A percentile compares a stretch with the other conserved stretches of the same genome.
phyloP scores from a whole-genome alignment of 208 protist genomes.

The Leishmania arabica region DNA sequence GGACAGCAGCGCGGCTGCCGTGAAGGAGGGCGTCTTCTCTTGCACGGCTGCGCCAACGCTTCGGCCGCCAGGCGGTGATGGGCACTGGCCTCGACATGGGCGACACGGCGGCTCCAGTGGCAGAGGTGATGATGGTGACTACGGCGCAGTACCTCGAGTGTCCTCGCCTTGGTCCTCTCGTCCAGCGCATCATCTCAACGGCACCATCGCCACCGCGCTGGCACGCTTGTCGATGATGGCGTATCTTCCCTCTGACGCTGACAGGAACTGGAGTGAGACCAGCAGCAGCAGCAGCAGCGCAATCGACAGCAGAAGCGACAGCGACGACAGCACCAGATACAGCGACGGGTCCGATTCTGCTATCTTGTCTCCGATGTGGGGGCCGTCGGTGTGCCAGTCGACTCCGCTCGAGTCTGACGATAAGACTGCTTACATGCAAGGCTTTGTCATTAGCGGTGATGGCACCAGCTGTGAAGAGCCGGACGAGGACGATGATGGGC shows the following conservation, averaged over 20 bases:
- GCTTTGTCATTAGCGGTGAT: not conserved
- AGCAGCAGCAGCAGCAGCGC: not conserved
- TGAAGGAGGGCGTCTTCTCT: not conserved
- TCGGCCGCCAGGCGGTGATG: not conserved
- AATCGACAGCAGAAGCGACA: not conserved
- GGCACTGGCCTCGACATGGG: not conserved
- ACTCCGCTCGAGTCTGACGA: not conserved
- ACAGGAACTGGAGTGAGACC: conserved; percentile 3
- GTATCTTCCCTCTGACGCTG: conserved; percentile 7
- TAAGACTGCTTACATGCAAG: not conserved
- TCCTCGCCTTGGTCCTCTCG: not conserved
- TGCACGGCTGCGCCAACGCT: not conserved
- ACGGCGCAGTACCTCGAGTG: not conserved
- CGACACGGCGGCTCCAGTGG: not conserved
- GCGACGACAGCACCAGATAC: not conserved
- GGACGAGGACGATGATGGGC: not conserved
- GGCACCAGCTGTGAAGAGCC: not conserved
- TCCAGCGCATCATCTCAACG: conserved; percentile 9
- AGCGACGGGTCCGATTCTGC: not conserved
- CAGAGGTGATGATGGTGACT: not conserved
- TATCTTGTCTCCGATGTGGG: not conserved
- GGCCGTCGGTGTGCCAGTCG: not conserved
- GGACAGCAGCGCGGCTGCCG: not conserved
- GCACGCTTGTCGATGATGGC: conserved; percentile 22
- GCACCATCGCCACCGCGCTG: conserved; percentile 20